Percentiles rank a stretch among this genome's conserved stretches.
These are phyloP conservation scores for Colletotrichum caudatum DNA, from an alignment of 2,329 filamentous ascomycete species.

Conservation along the genomic window DNA sequence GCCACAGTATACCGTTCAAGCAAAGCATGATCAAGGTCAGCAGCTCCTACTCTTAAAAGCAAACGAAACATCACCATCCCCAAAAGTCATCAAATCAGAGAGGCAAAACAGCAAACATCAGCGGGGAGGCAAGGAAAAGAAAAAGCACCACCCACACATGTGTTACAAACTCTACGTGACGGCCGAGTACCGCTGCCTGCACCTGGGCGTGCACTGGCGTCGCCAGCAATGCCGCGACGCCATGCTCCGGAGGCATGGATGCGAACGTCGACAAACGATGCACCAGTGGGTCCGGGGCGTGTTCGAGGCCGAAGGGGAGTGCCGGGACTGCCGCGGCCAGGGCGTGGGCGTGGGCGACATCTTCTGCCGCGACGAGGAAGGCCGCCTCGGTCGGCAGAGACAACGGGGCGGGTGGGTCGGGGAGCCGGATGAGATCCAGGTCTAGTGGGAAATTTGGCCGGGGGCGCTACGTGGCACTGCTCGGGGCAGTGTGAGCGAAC, in stretches of 20 bases:
- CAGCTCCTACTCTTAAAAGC: no score
- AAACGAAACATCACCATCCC: background rate
- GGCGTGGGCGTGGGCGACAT: background rate
- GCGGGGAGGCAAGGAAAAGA: background rate
- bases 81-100: background rate
- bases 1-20: background rate
- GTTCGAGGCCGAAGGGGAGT: background rate
- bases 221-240: background rate
- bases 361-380: background rate
- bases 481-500: background rate
- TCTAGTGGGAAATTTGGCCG: background rate
- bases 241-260: background rate
- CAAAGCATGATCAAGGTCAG: background rate
- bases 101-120: background rate
- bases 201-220: background rate
- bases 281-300: constrained; percentile 9
- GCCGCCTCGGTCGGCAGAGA: background rate
- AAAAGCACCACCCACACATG: background rate
- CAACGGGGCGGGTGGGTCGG: no score
- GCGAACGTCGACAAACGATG: background rate
- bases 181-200: background rate
- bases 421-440: background rate
- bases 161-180: background rate
- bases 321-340: background rate
- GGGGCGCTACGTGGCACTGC: background rate